Evolutionary conservation across 225 moss, liverwort and hornwort species (phyloP).

Genomic region (Climacium dendroides): DNA sequence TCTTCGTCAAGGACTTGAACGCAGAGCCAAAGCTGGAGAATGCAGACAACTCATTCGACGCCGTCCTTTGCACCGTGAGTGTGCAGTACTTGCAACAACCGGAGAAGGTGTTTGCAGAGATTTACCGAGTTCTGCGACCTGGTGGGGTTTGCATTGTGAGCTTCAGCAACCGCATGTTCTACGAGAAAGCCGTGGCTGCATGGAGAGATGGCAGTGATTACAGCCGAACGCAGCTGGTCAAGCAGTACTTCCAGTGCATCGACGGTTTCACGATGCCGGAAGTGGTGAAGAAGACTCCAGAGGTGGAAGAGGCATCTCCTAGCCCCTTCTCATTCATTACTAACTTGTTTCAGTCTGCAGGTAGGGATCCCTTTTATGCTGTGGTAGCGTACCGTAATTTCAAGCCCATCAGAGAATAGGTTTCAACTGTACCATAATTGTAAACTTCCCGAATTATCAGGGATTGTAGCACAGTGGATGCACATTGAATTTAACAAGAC

Average conservation of each 20-base stretch:
- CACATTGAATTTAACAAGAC: neutral
- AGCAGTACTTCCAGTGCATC: slow-evolving; percentile 61
- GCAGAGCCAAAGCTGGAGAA: slow-evolving; percentile 43
- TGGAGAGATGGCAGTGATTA: slow-evolving; percentile 70
- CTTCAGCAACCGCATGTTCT: slow-evolving; percentile 80
- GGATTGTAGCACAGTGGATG: neutral
- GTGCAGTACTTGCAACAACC: slow-evolving; percentile 66
- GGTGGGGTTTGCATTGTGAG: slow-evolving; percentile 67
- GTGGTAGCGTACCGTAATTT: slow-evolving; percentile 53
- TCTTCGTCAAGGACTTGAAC: slow-evolving; percentile 59
- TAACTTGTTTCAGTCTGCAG: slow-evolving; percentile 22
- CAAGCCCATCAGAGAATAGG: slow-evolving; percentile 30
- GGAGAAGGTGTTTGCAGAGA: slow-evolving; percentile 61
- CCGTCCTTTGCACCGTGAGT: slow-evolving; percentile 57
- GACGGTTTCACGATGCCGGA: slow-evolving; percentile 52
- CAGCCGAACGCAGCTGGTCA: slow-evolving; percentile 54
- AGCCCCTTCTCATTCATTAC: slow-evolving; percentile 27
- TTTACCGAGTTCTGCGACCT: slow-evolving; percentile 55
- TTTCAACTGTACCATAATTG: neutral
- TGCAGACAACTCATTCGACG: slow-evolving; percentile 42
- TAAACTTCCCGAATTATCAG: neutral
- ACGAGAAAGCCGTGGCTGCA: slow-evolving; percentile 59
- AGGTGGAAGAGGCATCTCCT: neutral
- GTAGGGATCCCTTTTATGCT: slow-evolving; percentile 59
- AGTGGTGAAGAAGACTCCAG: slow-evolving; percentile 31